Percentiles rank a stretch among this genome's conserved stretches.
Conservation (phyloP, 1,284 basidiomycete species). For the Meripilus lineatus region DNA sequence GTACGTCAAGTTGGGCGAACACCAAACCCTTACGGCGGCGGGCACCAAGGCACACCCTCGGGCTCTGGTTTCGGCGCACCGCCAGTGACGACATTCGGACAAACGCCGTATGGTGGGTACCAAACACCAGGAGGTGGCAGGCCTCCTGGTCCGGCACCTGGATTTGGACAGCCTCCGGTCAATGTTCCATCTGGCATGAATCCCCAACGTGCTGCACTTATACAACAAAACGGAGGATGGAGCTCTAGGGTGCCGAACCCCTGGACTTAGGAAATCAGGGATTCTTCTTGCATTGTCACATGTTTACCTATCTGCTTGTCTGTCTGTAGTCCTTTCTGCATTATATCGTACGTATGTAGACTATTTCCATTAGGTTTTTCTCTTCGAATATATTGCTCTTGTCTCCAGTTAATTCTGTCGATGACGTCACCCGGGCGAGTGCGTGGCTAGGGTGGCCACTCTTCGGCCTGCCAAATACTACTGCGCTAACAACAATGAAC, state of each 20-base stretch:
- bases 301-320: too few species aligned
- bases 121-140: conserved; percentile 45
- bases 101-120: conserved; percentile 46
- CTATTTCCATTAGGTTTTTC: too few species aligned
- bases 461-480: too few species aligned
- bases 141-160: conserved; percentile 36
- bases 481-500: too few species aligned
- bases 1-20: conserved; percentile 66
- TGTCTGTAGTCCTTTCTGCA: too few species aligned
- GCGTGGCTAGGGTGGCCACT: too few species aligned
- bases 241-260: conserved; percentile 1
- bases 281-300: too few species aligned
- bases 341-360: too few species aligned
- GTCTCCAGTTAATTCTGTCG: too few species aligned
- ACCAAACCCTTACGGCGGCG: conserved; percentile 64
- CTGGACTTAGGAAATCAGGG: too few species aligned
- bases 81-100: conserved; percentile 10
- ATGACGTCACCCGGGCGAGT: too few species aligned
- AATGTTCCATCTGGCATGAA: conserved; percentile 52
- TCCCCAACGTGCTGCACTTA: conserved; percentile 56
- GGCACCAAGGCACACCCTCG: conserved; percentile 14
- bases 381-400: too few species aligned
- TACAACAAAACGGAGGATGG: conserved; percentile 41
- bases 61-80: conserved; percentile 14
- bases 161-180: conserved; percentile 34